phyloP scores from a whole-genome alignment of 768 basidiomycete genomes.

The Agaricus subrufescens region DNA sequence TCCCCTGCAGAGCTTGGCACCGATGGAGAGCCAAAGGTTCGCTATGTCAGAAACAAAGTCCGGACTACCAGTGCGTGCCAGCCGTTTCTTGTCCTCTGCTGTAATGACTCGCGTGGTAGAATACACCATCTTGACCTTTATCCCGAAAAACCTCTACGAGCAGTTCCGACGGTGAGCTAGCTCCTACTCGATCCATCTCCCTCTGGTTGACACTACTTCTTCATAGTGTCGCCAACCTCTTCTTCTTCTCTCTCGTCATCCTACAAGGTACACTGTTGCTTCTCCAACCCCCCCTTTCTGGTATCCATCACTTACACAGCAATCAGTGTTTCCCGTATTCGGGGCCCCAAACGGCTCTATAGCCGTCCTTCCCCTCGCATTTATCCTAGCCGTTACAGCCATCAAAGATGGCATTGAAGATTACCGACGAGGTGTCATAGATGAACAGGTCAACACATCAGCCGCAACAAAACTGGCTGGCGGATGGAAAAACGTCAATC shows the following conservation, averaged over 20 bases:
- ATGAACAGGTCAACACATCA: conserved; percentile 94
- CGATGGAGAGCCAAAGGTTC: conserved; percentile 69
- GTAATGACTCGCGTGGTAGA: conserved; percentile 38
- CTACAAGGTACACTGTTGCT: conserved; percentile 54
- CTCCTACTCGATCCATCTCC: background rate
- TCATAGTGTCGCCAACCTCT: conserved; percentile 81
- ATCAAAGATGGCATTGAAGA: conserved; percentile 97
- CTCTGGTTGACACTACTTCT: background rate
- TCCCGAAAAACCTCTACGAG: conserved; percentile 93
- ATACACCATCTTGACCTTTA: conserved; percentile 85
- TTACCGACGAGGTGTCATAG: conserved; percentile 81
- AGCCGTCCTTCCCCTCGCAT: conserved; percentile 79
- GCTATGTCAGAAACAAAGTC: conserved; percentile 92
- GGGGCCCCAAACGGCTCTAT: conserved; percentile 81
- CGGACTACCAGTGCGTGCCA: conserved; percentile 78
- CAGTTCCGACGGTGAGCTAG: conserved; percentile 78
- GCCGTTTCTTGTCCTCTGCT: conserved; percentile 4
- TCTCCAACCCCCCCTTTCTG: background rate
- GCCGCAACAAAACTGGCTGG: conserved; percentile 86
- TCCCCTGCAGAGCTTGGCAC: conserved; percentile 60
- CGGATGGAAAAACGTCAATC: conserved; percentile 86
- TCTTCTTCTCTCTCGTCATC: conserved; percentile 81
- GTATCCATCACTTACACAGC: conserved; percentile 4
- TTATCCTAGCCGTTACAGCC: conserved; percentile 85
- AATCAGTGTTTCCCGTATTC: conserved; percentile 82